Evolutionary conservation across 2,329 filamentous ascomycete genomes (phyloP).

Genomic region (Colletotrichum paranaense): DNA sequence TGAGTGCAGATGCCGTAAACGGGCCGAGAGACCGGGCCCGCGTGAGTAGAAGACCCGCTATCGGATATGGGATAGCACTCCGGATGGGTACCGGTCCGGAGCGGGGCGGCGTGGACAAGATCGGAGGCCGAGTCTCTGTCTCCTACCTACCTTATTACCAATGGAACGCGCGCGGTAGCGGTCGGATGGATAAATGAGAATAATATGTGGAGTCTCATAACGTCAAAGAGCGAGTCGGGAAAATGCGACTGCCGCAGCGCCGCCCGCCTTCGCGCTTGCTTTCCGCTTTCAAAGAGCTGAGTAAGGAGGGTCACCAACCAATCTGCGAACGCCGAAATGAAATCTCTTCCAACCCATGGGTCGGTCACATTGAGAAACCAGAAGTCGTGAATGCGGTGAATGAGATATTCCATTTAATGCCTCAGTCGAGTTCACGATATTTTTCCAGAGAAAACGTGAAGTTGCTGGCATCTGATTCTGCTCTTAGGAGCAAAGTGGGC

Average conservation of each 20-base stretch:
- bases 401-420: not conserved
- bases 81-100: not conserved
- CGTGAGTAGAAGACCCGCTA: not conserved
- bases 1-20: not conserved
- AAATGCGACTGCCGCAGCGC: not conserved
- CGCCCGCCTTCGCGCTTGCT: not conserved
- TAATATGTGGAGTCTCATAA: not conserved
- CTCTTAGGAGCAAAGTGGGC: not conserved
- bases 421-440: not conserved
- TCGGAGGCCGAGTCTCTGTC: not conserved
- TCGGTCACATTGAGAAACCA: not conserved
- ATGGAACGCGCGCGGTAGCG: not conserved
- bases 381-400: not conserved
- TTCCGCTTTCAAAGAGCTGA: conserved; percentile 26
- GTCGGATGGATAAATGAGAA: not conserved
- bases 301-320: conserved; percentile 19
- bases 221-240: not conserved
- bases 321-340: conserved; percentile 11
- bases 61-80: accelerated
- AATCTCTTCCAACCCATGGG: not conserved
- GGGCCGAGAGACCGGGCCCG: not conserved
- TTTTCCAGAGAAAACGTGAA: not conserved
- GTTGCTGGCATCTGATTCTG: not conserved
- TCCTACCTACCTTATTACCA: not conserved
- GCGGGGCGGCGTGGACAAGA: not conserved